Conservation (phyloP, 1,284 basidiomycete genomes). For the Marasmius oreades region DNA sequence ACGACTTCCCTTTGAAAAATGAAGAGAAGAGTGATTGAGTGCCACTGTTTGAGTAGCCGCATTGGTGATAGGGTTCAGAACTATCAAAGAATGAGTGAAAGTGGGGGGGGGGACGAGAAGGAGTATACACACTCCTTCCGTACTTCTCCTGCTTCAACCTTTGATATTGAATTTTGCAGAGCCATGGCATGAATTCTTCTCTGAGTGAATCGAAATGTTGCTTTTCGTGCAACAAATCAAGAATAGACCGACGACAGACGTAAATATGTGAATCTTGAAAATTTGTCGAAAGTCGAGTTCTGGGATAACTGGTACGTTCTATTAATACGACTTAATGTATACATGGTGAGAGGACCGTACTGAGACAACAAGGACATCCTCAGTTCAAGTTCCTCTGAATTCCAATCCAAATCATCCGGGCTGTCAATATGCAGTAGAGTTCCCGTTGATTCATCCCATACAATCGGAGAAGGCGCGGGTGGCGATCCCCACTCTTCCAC, state of each 20-base stretch:
- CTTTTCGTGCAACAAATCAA: conserved; percentile 73
- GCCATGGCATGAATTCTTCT: conserved; percentile 88
- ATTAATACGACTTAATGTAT: conserved; percentile 9
- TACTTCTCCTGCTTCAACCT: conserved; percentile 57
- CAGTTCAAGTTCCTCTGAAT: conserved; percentile 68
- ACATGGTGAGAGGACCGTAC: conserved; percentile 31
- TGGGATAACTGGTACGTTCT: conserved; percentile 58
- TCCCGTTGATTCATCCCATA: conserved; percentile 61
- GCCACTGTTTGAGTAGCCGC: conserved; percentile 42
- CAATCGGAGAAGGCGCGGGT: conserved; percentile 45
- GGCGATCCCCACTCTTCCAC: conserved; percentile 64
- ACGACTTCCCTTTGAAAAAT: conserved; percentile 19
- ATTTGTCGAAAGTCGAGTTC: conserved; percentile 63
- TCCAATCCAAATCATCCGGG: conserved; percentile 61
- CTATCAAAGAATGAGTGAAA: conserved; percentile 22
- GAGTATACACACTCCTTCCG: conserved; percentile 37
- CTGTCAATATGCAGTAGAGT: conserved; percentile 74
- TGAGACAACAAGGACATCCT: conserved; percentile 69
- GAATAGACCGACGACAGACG: conserved; percentile 71
- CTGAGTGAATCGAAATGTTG: conserved; percentile 72
- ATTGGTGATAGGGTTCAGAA: conserved; percentile 38
- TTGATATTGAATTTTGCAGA: conserved; percentile 82
- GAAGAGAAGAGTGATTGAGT: conserved; percentile 57
- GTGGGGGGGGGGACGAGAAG: conserved; percentile 5
- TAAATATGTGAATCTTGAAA: conserved; percentile 90